These are phyloP conservation scores for Aspergillus brasiliensis DNA, from an alignment of 2,329 filamentous ascomycete genomes.

Conservation along the genomic window DNA sequence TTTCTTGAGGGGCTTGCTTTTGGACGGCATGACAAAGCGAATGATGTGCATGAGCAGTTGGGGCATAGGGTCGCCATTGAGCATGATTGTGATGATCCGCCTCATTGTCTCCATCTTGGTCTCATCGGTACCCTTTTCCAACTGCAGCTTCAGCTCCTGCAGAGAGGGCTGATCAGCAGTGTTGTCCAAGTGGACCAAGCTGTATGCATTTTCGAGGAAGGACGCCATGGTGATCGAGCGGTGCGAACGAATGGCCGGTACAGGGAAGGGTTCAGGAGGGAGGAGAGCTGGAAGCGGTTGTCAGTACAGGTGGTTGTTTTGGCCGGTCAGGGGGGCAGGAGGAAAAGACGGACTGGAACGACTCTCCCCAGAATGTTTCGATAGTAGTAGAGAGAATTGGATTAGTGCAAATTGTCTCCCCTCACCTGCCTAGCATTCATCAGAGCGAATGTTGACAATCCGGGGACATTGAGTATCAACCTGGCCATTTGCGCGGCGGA, in stretches of 20 bases:
- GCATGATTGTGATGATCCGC: conserved; percentile 93
- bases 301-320: conserved; percentile 38
- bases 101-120: conserved; percentile 95
- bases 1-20: conserved; percentile 96
- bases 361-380: conserved; percentile 30
- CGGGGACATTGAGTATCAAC: conserved; percentile 37
- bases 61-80: conserved; percentile 96
- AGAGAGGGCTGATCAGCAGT: conserved; percentile 85
- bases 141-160: conserved; percentile 87
- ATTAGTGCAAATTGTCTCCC: conserved; percentile 36
- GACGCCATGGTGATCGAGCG: conserved; percentile 72
- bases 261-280: conserved; percentile 27
- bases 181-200: conserved; percentile 97
- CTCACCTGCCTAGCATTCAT: conserved; percentile 42
- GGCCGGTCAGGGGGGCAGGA: conserved; percentile 17
- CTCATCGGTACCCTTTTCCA: conserved; percentile 93
- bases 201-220: conserved; percentile 94
- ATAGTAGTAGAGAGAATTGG: conserved; percentile 27
- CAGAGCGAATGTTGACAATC: conserved; percentile 35
- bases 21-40: conserved; percentile 98
- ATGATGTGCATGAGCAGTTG: conserved; percentile 99
- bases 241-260: conserved; percentile 21
- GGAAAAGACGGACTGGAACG: conserved; percentile 26
- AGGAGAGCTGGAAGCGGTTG: conserved; percentile 34
- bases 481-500: conserved; percentile 45